Evolutionary conservation across 768 basidiomycete genomes (phyloP).

Genomic region (Termitomyces eurrhizus): DNA sequence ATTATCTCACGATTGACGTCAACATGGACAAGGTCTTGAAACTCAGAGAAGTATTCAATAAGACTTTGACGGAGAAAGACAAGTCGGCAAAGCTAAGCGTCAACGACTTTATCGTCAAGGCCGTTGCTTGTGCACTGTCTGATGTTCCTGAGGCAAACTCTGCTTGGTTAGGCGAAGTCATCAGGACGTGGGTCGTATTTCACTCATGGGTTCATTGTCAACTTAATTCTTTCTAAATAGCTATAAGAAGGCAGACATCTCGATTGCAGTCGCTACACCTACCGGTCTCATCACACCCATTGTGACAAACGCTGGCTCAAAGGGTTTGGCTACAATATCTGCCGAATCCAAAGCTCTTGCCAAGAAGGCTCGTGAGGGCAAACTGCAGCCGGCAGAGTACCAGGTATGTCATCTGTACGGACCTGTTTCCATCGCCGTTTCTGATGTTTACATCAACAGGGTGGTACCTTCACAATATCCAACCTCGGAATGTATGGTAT

Average conservation of each 20-base stretch:
- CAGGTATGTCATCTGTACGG: constrained; percentile 49
- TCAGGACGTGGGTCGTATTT: constrained; percentile 74
- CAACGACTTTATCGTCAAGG: constrained; percentile 98
- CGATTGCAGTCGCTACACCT: constrained; percentile 94
- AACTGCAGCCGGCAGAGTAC: constrained; percentile 92
- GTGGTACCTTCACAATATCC: constrained; percentile 98
- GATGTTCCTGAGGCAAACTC: constrained; percentile 99
- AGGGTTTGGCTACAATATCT: constrained; percentile 92
- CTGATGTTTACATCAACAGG: constrained; percentile 39
- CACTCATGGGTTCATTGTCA: background rate
- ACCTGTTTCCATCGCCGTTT: too few species aligned
- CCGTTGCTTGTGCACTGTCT: constrained; percentile 80
- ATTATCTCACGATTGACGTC: constrained; percentile 92
- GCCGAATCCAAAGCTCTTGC: constrained; percentile 90
- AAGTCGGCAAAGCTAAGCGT: constrained; percentile 92
- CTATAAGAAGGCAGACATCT: constrained; percentile 97
- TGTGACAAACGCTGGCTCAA: constrained; percentile 86
- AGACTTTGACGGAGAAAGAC: constrained; percentile 78
- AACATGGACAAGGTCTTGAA: constrained; percentile 96
- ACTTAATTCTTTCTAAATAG: constrained; percentile 30
- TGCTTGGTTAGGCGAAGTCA: constrained; percentile 94
- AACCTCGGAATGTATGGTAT: constrained; percentile 99
- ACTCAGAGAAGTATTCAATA: constrained; percentile 95
- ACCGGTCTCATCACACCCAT: constrained; percentile 97
- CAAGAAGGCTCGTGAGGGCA: constrained; percentile 94